phyloP scores from a whole-genome alignment of 306 rosid species.

The Rosa lucieae region DNA sequence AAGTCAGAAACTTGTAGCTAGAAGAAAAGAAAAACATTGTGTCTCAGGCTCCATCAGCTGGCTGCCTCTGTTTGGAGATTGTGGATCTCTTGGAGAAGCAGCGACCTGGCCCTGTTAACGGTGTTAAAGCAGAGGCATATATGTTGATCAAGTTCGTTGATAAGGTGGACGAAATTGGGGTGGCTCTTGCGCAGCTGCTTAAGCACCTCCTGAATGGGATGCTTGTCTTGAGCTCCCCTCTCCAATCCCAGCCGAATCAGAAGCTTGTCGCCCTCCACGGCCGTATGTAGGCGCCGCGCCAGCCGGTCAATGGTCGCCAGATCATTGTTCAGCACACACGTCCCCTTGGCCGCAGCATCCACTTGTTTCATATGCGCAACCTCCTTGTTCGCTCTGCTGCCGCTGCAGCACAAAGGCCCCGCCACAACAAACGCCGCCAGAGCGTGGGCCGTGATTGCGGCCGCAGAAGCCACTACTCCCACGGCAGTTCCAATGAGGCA shows the following conservation, averaged over 20 bases:
- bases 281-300: constrained; percentile 42
- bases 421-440: constrained; percentile 28
- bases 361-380: constrained; percentile 50
- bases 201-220: constrained; percentile 58
- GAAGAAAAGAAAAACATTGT: no score
- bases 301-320: constrained; percentile 60
- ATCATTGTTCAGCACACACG: constrained; percentile 40
- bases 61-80: no score
- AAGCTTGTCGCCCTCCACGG: constrained; percentile 51
- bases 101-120: constrained; percentile 56
- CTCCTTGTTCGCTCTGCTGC: constrained; percentile 6
- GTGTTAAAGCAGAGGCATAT: constrained; percentile 45
- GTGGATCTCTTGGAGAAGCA: constrained; percentile 29
- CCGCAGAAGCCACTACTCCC: constrained; percentile 5
- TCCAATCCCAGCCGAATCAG: constrained; percentile 47
- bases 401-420: constrained; percentile 17
- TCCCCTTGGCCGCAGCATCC: constrained; percentile 57
- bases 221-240: constrained; percentile 44
- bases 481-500: constrained; percentile 36
- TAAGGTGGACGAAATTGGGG: constrained; percentile 36
- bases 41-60: no score
- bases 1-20: no score
- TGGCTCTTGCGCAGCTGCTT: constrained; percentile 49
- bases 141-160: constrained; percentile 55
- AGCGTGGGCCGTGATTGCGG: constrained; percentile 35